Conservation (phyloP, 2,329 filamentous ascomycete genomes). For the Intubia oerlemansii region DNA sequence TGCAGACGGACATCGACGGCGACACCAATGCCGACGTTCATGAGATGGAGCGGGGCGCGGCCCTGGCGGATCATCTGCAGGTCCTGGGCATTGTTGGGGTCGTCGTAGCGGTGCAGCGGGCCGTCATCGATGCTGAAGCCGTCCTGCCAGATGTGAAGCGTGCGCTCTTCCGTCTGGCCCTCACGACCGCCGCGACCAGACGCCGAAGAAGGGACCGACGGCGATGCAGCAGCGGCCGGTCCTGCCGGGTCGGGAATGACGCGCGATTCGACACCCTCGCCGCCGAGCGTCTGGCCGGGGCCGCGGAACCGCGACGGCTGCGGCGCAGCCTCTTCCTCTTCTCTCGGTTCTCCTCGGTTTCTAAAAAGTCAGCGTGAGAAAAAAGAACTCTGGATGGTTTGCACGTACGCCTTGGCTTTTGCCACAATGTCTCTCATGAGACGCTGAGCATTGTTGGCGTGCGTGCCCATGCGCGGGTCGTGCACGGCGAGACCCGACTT, state of each 20-base stretch:
- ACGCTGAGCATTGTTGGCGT: constrained; percentile 26
- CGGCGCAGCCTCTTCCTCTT: constrained; percentile 7
- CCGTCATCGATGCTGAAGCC: constrained; percentile 77
- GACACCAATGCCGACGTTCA: constrained; percentile 55
- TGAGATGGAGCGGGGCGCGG: constrained; percentile 54
- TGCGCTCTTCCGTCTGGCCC: constrained; percentile 32
- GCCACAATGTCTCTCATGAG: constrained; percentile 42
- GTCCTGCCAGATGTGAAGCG: constrained; percentile 62
- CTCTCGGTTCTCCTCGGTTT: not conserved
- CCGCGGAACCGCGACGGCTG: constrained; percentile 40
- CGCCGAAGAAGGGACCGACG: no score
- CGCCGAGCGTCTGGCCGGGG: constrained; percentile 54
- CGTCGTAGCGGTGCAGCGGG: constrained; percentile 55
- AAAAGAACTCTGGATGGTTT: not conserved
- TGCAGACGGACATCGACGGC: constrained; percentile 62
- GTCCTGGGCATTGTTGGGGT: constrained; percentile 51
- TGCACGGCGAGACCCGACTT: constrained; percentile 56
- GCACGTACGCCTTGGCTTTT: constrained; percentile 26
- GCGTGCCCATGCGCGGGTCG: constrained; percentile 22
- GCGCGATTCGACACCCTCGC: constrained; percentile 52
- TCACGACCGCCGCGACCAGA: no score
- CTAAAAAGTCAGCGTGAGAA: no score
- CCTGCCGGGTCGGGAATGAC: constrained; percentile 38
- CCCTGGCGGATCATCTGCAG: constrained; percentile 58
- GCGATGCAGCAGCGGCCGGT: constrained; percentile 3